phyloP scores from a whole-genome alignment of 2,329 filamentous ascomycete genomes.

The Penicillium digitatum region DNA sequence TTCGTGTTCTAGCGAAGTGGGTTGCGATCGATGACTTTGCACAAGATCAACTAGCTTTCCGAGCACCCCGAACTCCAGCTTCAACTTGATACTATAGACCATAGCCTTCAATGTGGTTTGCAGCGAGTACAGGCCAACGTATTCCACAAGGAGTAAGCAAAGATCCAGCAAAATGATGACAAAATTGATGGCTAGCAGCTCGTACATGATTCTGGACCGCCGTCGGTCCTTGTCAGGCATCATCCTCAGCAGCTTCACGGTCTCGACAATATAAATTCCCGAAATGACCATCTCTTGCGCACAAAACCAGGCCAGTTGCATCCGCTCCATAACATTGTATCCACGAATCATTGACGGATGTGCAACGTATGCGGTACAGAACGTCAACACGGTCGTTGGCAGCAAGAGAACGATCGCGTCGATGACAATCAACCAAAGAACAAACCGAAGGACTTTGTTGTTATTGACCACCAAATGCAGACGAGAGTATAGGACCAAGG shows the following conservation, averaged over 20 bases:
- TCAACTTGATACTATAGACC: slow-evolving; percentile 49
- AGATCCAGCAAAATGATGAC: slow-evolving; percentile 48
- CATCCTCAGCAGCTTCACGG: slow-evolving; percentile 43
- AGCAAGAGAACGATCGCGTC: slow-evolving; percentile 52
- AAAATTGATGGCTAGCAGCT: slow-evolving; percentile 49
- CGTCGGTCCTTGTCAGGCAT: slow-evolving; percentile 33
- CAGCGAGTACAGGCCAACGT: slow-evolving; percentile 41
- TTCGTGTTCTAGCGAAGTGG: slow-evolving; percentile 32
- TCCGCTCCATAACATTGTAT: slow-evolving; percentile 45
- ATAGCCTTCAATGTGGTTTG: slow-evolving; percentile 46
- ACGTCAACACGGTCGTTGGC: slow-evolving; percentile 54
- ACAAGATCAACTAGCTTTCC: slow-evolving; percentile 44
- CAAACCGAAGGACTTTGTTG: slow-evolving; percentile 44
- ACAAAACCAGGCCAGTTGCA: slow-evolving; percentile 44
- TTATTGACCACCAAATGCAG: slow-evolving; percentile 58
- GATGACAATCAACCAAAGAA: slow-evolving; percentile 56
- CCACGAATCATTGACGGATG: slow-evolving; percentile 27
- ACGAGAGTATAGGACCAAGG: slow-evolving; percentile 60
- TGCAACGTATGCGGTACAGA: slow-evolving; percentile 34
- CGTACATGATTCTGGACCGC: slow-evolving; percentile 45
- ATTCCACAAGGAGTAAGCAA: slow-evolving; percentile 44
- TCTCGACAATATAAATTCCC: slow-evolving; percentile 51
- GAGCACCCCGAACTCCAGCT: slow-evolving; percentile 49
- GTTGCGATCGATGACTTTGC: slow-evolving; percentile 28
- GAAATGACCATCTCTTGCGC: slow-evolving; percentile 48